Percentiles rank a stretch among this genome's conserved stretches.
phyloP scores from a whole-genome alignment of 139 green algal species.

The Tetradesmus lagerheimii region DNA sequence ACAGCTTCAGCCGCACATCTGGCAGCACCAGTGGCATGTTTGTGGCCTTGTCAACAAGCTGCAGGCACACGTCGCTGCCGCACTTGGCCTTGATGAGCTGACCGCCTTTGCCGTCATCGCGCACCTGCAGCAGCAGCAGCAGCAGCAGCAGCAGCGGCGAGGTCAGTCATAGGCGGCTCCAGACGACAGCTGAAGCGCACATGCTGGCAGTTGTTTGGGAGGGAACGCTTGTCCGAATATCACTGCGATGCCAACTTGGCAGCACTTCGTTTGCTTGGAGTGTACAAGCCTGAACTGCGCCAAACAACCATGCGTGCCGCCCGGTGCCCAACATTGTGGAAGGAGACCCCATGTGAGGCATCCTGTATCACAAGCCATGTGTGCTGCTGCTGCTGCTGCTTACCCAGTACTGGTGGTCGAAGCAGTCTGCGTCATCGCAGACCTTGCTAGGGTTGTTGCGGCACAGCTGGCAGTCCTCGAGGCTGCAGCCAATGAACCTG shows the following conservation, averaged over 20 bases:
- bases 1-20: conserved; percentile 41
- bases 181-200: too few species aligned
- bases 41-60: conserved; percentile 34
- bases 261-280: too few species aligned
- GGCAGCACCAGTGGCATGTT: not conserved
- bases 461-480: conserved; percentile 49
- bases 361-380: too few species aligned
- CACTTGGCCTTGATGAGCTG: conserved; percentile 46
- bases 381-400: too few species aligned
- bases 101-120: conserved; percentile 49
- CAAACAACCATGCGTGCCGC: too few species aligned
- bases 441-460: conserved; percentile 46
- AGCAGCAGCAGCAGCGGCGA: not conserved
- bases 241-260: too few species aligned
- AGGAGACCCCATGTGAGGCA: too few species aligned
- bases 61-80: conserved; percentile 33
- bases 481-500: conserved; percentile 40
- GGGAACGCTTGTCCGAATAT: too few species aligned
- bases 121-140: not conserved
- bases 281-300: too few species aligned
- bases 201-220: too few species aligned
- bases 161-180: too few species aligned
- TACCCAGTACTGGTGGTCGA: conserved; percentile 52
- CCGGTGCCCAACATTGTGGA: too few species aligned
- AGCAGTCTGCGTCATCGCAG: conserved; percentile 25